Conservation (phyloP, 106 monocot genomes). For the Dendrobium chrysotoxum region DNA sequence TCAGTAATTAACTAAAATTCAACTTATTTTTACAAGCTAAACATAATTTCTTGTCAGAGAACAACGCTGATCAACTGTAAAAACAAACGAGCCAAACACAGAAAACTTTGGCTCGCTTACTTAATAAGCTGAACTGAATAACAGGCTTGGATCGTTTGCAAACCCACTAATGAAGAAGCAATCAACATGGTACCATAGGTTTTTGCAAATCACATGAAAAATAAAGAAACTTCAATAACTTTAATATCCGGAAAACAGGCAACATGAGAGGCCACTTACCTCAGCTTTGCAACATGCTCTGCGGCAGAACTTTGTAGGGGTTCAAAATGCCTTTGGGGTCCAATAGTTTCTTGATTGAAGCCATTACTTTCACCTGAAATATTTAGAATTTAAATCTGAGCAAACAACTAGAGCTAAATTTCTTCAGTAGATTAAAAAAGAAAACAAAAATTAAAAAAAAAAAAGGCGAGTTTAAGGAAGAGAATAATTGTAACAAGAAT, state of each 20-base stretch:
- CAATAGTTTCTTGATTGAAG: slow-evolving; percentile 70
- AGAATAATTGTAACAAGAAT: background rate
- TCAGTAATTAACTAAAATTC: too few species aligned
- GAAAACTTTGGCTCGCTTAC: too few species aligned
- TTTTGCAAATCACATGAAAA: too few species aligned
- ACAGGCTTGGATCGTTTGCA: too few species aligned
- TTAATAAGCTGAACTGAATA: too few species aligned
- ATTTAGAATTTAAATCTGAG: background rate
- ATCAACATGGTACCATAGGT: too few species aligned
- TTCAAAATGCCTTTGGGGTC: slow-evolving; percentile 90
- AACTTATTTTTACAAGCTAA: too few species aligned
- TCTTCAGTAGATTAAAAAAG: background rate
- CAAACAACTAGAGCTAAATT: background rate
- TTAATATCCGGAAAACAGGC: background rate
- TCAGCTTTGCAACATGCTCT: slow-evolving; percentile 26
- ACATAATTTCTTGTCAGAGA: too few species aligned
- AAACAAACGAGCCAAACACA: too few species aligned
- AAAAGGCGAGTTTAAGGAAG: background rate
- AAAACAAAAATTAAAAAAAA: background rate
- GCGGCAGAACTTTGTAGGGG: slow-evolving; percentile 90
- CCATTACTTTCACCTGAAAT: slow-evolving; percentile 76
- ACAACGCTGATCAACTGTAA: too few species aligned
- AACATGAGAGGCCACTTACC: background rate
- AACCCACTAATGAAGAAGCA: too few species aligned
- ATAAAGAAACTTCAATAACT: background rate